A percentile compares a stretch with the other conserved stretches of the same genome.
Conservation (phyloP, 495 filamentous ascomycete species). For the Poronia punctata region DNA sequence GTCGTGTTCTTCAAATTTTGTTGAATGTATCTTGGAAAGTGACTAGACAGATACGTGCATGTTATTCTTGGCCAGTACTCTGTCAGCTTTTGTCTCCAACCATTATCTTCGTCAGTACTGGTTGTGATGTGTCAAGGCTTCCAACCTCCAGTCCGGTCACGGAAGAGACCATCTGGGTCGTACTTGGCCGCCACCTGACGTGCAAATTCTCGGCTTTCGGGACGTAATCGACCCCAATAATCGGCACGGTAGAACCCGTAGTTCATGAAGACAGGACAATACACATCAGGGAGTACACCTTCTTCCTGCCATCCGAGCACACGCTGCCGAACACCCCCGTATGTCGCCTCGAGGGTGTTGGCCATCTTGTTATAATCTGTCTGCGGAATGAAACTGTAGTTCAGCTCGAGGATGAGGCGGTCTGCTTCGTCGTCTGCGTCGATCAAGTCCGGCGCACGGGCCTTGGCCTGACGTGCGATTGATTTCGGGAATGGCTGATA, state of each 20-base stretch:
- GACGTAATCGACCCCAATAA: conserved; percentile 45
- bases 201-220: conserved; percentile 33
- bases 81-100: no score
- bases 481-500: conserved; percentile 47
- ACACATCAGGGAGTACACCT: conserved; percentile 42
- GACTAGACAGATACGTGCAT: no score
- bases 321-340: conserved; percentile 20
- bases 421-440: conserved; percentile 42
- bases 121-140: conserved; percentile 16
- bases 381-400: conserved; percentile 38
- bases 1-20: no score
- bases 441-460: conserved; percentile 42
- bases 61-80: no score
- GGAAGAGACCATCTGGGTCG: conserved; percentile 48
- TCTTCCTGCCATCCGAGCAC: conserved; percentile 32
- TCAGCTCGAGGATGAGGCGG: conserved; percentile 47
- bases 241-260: conserved; percentile 47
- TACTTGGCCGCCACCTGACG: conserved; percentile 35
- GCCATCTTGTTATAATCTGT: conserved; percentile 40
- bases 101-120: no score
- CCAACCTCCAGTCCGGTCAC: conserved; percentile 44
- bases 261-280: conserved; percentile 51
- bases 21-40: no score
- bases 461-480: conserved; percentile 41
- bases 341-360: conserved; percentile 33